Percentiles rank a stretch among this genome's conserved stretches.
Evolutionary conservation across 1,139 yeast species (phyloP).

Genomic region (Geotrichum cucujoidarum): DNA sequence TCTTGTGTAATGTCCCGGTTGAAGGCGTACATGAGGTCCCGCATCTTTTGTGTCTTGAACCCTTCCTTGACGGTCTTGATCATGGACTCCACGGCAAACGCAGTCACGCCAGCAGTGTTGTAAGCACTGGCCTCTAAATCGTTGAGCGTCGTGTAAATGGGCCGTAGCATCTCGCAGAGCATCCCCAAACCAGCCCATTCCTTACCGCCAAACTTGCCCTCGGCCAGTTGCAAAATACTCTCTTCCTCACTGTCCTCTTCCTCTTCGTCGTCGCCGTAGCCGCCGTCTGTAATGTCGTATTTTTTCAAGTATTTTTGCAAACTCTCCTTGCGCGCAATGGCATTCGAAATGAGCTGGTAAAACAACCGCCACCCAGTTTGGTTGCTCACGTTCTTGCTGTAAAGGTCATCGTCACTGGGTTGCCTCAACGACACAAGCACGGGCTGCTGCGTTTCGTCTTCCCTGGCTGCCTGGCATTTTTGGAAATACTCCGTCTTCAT

Average conservation of each 20-base stretch:
- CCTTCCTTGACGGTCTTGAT: conserved; percentile 17
- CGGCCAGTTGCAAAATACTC: conserved; percentile 16
- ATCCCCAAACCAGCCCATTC: conserved; percentile 17
- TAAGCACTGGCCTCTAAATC: conserved; percentile 19
- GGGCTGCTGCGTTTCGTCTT: conserved; percentile 5
- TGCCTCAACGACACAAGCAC: conserved; percentile 13
- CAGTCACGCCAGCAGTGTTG: conserved; percentile 21
- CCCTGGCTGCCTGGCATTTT: conserved; percentile 11
- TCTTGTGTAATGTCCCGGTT: background rate
- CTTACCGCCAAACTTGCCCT: conserved; percentile 15
- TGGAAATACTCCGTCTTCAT: conserved; percentile 15
- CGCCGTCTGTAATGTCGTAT: conserved; percentile 9
- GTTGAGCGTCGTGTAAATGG: conserved; percentile 18
- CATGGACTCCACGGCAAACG: conserved; percentile 21
- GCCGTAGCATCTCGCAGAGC: conserved; percentile 16
- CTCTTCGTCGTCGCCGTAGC: conserved; percentile 15
- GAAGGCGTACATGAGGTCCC: conserved; percentile 5
- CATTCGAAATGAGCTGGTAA: conserved; percentile 15
- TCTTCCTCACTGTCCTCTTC: conserved; percentile 17
- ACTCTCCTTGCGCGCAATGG: conserved; percentile 13
- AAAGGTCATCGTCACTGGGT: conserved; percentile 16
- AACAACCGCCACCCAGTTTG: conserved; percentile 18
- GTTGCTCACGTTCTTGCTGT: conserved; percentile 17
- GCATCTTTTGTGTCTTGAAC: conserved; percentile 5
- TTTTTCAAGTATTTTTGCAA: conserved; percentile 15